Conservation (phyloP, 495 filamentous ascomycete species). For the Penicillium coprophilum region DNA sequence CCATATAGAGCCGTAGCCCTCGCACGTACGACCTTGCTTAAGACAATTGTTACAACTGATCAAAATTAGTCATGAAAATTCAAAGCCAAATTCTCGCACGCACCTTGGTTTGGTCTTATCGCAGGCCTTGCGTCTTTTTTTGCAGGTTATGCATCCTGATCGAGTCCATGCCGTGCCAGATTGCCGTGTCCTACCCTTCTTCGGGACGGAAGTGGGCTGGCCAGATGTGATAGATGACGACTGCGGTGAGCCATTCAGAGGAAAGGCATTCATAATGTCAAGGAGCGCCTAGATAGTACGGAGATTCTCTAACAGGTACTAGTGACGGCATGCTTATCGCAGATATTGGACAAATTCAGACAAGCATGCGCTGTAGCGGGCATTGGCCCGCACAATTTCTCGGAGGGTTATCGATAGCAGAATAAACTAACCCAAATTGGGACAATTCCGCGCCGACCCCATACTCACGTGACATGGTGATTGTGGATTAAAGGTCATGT, state of each 20-base stretch:
- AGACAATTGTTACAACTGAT: conserved; percentile 42
- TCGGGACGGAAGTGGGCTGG: conserved; percentile 6
- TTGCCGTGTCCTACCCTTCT: conserved; percentile 32
- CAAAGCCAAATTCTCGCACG: not conserved
- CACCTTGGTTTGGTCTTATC: conserved; percentile 48
- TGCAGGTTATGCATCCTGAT: conserved; percentile 47
- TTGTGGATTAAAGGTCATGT: not conserved
- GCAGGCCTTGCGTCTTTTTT: conserved; percentile 45
- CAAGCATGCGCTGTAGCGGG: conserved; percentile 1
- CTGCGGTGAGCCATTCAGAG: conserved; percentile 15
- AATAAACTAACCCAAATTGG: not conserved
- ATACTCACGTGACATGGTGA: not conserved
- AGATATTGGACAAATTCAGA: conserved; percentile 4
- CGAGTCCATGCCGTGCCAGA: conserved; percentile 45
- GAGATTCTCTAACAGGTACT: not conserved
- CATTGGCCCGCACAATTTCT: not conserved
- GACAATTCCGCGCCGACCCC: conserved; percentile 4
- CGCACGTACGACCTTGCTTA: conserved; percentile 41
- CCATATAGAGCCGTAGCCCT: conserved; percentile 49
- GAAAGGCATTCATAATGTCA: conserved; percentile 19
- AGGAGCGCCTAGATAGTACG: not conserved
- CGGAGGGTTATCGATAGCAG: conserved; percentile 11
- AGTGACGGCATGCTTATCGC: conserved; percentile 12
- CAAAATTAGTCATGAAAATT: not conserved
- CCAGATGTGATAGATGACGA: conserved; percentile 10